Percentiles rank a stretch among this genome's conserved stretches.
Conservation (phyloP, 306 rosid genomes). For the Carpinus viminea region DNA sequence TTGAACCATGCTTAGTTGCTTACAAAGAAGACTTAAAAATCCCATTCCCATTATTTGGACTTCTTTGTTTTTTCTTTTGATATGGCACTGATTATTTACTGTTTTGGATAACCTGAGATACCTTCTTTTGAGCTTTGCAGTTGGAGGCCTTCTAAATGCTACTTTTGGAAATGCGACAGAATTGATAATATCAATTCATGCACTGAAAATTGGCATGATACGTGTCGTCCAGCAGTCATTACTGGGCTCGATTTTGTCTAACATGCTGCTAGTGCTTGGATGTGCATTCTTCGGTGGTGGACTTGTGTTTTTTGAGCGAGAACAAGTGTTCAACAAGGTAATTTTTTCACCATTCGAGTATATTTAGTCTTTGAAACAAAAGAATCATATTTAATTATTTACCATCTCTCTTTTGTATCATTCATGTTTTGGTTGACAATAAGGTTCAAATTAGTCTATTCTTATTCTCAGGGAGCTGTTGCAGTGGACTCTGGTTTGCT, state of each 20-base stretch:
- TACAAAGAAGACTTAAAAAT: background rate
- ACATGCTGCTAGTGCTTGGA: constrained; percentile 90
- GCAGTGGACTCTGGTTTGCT: constrained; percentile 61
- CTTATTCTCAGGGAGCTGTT: constrained; percentile 39
- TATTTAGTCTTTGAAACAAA: background rate
- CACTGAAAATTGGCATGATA: constrained; percentile 68
- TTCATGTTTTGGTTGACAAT: background rate
- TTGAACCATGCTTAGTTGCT: background rate
- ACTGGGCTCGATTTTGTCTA: constrained; percentile 83
- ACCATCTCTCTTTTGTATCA: background rate
- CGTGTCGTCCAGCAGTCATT: constrained; percentile 83
- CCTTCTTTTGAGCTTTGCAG: constrained; percentile 42
- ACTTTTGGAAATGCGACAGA: constrained; percentile 94
- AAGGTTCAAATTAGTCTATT: background rate
- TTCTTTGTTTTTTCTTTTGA: background rate
- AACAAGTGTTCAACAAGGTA: constrained; percentile 81
- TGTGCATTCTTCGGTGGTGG: constrained; percentile 83
- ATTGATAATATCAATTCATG: constrained; percentile 77
- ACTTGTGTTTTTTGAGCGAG: constrained; percentile 55
- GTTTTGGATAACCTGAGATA: background rate
- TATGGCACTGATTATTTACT: background rate
- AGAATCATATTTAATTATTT: background rate
- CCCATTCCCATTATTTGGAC: background rate
- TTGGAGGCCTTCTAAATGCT: constrained; percentile 82
- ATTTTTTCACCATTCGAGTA: background rate